Conservation (phyloP, 2,329 filamentous ascomycete genomes). For the Monosporascus sp. region DNA sequence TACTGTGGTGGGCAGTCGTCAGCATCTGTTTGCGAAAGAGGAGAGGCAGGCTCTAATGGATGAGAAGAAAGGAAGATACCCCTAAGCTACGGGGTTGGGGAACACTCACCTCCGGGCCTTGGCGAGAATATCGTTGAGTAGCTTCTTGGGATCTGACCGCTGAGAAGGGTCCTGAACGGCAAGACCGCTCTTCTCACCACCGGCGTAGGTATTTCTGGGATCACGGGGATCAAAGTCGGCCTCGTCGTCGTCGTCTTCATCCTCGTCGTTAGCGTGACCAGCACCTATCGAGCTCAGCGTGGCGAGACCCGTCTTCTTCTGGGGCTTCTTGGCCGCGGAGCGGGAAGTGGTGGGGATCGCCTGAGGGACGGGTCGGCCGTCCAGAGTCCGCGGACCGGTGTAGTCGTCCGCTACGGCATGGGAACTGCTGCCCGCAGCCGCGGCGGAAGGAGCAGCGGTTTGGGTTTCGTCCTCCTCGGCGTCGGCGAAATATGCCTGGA, state of each 20-base stretch:
- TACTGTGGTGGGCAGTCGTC: slow-evolving; percentile 36
- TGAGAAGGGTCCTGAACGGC: slow-evolving; percentile 60
- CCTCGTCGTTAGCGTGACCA: slow-evolving; percentile 47
- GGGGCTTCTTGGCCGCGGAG: slow-evolving; percentile 35
- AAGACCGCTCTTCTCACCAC: slow-evolving; percentile 76
- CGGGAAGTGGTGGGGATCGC: slow-evolving; percentile 29
- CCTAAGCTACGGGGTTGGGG: not conserved
- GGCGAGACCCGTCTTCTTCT: slow-evolving; percentile 57
- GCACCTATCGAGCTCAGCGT: slow-evolving; percentile 53
- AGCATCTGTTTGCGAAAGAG: not conserved
- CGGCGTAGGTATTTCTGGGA: slow-evolving; percentile 69
- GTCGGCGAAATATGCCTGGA: slow-evolving; percentile 57
- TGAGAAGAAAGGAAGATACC: not conserved
- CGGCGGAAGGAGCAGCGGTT: slow-evolving; percentile 38
- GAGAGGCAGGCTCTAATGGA: not conserved
- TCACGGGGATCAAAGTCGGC: slow-evolving; percentile 54
- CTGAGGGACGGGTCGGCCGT: slow-evolving; percentile 54
- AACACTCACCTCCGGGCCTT: slow-evolving; percentile 55
- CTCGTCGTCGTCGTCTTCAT: slow-evolving; percentile 53
- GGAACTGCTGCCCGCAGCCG: slow-evolving; percentile 26
- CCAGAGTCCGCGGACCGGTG: slow-evolving; percentile 58
- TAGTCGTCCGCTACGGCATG: slow-evolving; percentile 34
- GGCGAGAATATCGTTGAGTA: slow-evolving; percentile 60
- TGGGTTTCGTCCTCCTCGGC: slow-evolving; percentile 45
- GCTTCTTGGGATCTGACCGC: slow-evolving; percentile 44